phyloP scores from a whole-genome alignment of 495 filamentous ascomycete species.

The Achaetomiella virescens region DNA sequence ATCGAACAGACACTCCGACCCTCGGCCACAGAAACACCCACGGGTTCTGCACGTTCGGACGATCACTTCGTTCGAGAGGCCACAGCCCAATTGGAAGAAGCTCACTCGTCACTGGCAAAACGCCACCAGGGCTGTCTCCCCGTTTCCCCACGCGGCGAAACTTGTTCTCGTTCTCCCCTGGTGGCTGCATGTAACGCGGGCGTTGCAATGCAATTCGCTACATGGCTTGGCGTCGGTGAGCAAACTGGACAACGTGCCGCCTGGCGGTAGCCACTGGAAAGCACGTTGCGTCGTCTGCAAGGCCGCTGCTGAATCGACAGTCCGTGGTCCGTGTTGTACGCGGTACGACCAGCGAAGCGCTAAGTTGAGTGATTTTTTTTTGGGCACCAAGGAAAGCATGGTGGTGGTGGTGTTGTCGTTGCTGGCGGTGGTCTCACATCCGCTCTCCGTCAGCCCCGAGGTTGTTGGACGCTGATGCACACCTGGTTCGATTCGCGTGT shows the following conservation, averaged over 20 bases:
- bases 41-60: not conserved
- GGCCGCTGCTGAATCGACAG: constrained; percentile 3
- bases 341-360: not conserved
- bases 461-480: not conserved
- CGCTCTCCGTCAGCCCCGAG: not conserved
- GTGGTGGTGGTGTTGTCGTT: not conserved
- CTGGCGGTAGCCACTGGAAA: not conserved
- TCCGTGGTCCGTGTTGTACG: not conserved
- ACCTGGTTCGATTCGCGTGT: not conserved
- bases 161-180: not conserved
- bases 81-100: not conserved
- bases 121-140: constrained; percentile 1
- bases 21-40: not conserved
- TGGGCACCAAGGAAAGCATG: not conserved
- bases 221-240: constrained; percentile 14
- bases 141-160: not conserved
- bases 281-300: no score
- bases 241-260: constrained; percentile 5
- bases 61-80: constrained; percentile 10
- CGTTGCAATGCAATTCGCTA: constrained; percentile 13
- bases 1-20: not conserved
- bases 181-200: constrained; percentile 13
- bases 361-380: constrained; percentile 16
- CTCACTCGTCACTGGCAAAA: not conserved
- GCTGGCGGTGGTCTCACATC: not conserved